Percentiles rank a stretch among this genome's conserved stretches.
Conservation (phyloP, 768 basidiomycete species). For the Lactifluus echinatus region DNA sequence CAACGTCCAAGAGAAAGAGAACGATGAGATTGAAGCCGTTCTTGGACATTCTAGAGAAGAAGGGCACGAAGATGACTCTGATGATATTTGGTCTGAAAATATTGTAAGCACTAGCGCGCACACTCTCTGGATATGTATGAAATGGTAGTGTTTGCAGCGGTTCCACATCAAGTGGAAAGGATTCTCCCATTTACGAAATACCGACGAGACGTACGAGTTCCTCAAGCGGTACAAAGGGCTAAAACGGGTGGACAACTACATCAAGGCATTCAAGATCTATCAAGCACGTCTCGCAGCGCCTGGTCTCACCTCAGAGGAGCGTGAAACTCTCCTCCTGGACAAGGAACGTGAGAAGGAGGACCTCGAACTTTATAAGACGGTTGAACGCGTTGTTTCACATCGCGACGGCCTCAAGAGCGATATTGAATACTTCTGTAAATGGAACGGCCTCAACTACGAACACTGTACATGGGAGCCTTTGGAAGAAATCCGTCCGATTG, state of each 20-base stretch:
- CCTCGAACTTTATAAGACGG: conserved; percentile 80
- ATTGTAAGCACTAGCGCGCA: conserved; percentile 40
- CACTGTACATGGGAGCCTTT: conserved; percentile 93
- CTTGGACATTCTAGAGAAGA: conserved; percentile 83
- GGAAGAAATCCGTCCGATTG: conserved; percentile 70
- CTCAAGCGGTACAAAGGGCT: conserved; percentile 91
- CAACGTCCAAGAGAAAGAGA: conserved; percentile 41
- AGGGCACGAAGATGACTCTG: conserved; percentile 60
- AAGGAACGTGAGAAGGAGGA: conserved; percentile 89
- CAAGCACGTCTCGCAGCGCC: conserved; percentile 55
- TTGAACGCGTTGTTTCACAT: conserved; percentile 83
- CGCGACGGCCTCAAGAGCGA: conserved; percentile 50
- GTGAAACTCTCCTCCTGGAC: conserved; percentile 82
- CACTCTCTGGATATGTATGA: conserved; percentile 13
- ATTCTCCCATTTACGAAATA: conserved; percentile 97
- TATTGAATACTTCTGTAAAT: conserved; percentile 94
- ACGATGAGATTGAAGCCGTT: conserved; percentile 90
- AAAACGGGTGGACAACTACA: conserved; percentile 98
- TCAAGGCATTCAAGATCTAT: conserved; percentile 79
- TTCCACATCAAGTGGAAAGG: conserved; percentile 99
- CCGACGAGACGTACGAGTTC: conserved; percentile 97
- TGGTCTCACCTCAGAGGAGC: conserved; percentile 74
- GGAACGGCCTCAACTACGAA: conserved; percentile 87
- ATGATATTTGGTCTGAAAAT: conserved; percentile 83
- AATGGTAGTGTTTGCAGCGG: conserved; percentile 45